phyloP scores from a whole-genome alignment of 2,329 filamentous ascomycete genomes.

The Phaeomoniella chlamydospora region DNA sequence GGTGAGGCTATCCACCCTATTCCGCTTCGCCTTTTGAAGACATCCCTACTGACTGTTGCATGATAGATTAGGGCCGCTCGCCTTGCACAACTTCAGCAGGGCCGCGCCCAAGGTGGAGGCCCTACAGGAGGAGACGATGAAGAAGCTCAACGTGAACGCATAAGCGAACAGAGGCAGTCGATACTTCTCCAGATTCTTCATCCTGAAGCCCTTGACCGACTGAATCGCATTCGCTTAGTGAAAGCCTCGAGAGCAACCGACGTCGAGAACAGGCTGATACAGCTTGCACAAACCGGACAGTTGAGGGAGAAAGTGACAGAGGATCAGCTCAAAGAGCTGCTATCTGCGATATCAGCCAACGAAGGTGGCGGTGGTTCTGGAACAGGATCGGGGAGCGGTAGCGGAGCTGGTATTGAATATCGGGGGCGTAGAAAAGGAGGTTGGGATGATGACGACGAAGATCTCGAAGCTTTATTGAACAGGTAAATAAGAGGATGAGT shows the following conservation, averaged over 20 bases:
- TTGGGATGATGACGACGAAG: not conserved
- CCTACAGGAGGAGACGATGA: not conserved
- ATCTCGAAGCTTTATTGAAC: not conserved
- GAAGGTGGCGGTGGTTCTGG: not conserved
- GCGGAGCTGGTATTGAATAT: slow-evolving; percentile 1
- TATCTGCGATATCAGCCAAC: slow-evolving; percentile 20
- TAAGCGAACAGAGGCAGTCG: not conserved
- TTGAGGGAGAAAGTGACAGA: slow-evolving; percentile 79
- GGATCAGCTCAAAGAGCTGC: slow-evolving; percentile 79
- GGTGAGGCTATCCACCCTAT: no score
- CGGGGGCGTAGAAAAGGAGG: not conserved
- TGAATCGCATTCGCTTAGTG: slow-evolving; percentile 88
- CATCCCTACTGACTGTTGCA: no score
- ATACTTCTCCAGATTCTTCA: slow-evolving; percentile 88
- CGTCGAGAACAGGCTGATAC: slow-evolving; percentile 85
- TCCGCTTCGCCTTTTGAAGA: no score
- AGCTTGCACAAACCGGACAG: slow-evolving; percentile 78
- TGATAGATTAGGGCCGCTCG: not conserved
- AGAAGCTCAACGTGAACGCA: not conserved
- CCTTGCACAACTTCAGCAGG: not conserved
- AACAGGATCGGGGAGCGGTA: not conserved
- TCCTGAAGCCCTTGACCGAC: slow-evolving; percentile 81
- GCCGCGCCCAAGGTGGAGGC: not conserved
- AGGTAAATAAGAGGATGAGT: not conserved
- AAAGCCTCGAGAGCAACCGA: slow-evolving; percentile 83